Evolutionary conservation across 345 rosid genomes (phyloP).

Genomic region (Citrus unshiu): DNA sequence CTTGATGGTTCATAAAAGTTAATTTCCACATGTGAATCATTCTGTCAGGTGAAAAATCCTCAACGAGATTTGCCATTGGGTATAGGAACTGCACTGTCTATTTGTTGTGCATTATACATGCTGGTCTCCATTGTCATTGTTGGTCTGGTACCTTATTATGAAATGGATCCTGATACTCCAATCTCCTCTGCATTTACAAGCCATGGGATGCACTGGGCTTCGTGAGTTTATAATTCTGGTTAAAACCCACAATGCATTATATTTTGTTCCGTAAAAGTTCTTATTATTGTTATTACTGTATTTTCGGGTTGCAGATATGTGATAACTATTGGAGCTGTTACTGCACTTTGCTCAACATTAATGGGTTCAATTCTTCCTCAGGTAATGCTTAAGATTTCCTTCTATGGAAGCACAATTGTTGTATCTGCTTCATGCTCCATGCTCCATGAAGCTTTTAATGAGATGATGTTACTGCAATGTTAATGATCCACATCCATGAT

Average conservation of each 20-base stretch:
- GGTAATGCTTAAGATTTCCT: constrained; percentile 32
- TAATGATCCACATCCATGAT: neutral
- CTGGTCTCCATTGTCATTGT: constrained; percentile 86
- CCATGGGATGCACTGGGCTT: constrained; percentile 96
- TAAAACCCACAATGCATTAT: neutral
- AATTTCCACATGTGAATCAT: constrained; percentile 3
- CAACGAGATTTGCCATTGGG: constrained; percentile 96
- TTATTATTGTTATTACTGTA: neutral
- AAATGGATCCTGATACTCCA: constrained; percentile 97
- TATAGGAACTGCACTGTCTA: constrained; percentile 74
- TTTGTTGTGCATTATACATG: constrained; percentile 92
- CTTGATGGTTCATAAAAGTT: constrained; percentile 4
- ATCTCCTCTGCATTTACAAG: constrained; percentile 91
- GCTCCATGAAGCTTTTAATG: neutral
- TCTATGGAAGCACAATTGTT: neutral
- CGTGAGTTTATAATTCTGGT: constrained; percentile 49
- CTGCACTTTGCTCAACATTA: constrained; percentile 92
- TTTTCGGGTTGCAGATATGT: constrained; percentile 50
- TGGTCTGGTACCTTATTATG: constrained; percentile 91
- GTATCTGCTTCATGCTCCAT: neutral
- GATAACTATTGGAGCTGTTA: constrained; percentile 82
- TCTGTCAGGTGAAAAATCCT: constrained; percentile 88
- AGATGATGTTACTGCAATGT: neutral
- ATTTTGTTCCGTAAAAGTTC: neutral
- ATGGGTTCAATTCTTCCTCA: constrained; percentile 98